These are phyloP conservation scores for Arachnopeziza araneosa DNA, from an alignment of 2,329 filamentous ascomycete genomes.

Conservation along the genomic window DNA sequence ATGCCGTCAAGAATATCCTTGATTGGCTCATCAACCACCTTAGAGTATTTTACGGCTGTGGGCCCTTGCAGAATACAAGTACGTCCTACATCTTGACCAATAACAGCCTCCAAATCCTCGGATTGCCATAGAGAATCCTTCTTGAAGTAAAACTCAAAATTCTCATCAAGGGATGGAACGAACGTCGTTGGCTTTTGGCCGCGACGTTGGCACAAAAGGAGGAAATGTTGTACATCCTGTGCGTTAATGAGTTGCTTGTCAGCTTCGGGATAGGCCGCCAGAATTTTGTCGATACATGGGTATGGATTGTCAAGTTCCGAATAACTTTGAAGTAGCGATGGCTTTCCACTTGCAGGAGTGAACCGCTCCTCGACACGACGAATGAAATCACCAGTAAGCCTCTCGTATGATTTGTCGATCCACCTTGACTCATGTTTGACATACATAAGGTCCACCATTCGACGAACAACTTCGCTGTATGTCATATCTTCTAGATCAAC, in stretches of 20 bases:
- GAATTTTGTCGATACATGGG: constrained; percentile 68
- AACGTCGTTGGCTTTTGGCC: constrained; percentile 97
- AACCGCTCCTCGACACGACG: constrained; percentile 96
- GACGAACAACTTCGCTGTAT: constrained; percentile 78
- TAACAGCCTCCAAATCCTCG: constrained; percentile 92
- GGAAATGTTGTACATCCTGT: constrained; percentile 95
- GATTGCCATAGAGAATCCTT: constrained; percentile 99
- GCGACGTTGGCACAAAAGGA: constrained; percentile 84
- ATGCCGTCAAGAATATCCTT: constrained; percentile 91
- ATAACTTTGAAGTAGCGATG: constrained; percentile 85
- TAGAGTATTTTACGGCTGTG: constrained; percentile 86
- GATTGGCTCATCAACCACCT: constrained; percentile 83
- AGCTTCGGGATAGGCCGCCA: constrained; percentile 79
- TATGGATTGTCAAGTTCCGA: constrained; percentile 82
- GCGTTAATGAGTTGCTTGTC: constrained; percentile 92
- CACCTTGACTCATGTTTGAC: constrained; percentile 86
- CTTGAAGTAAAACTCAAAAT: constrained; percentile 99
- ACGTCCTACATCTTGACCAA: constrained; percentile 90
- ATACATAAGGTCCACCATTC: constrained; percentile 86
- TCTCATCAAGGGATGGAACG: constrained; percentile 90
- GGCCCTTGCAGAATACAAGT: constrained; percentile 96
- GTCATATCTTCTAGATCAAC: constrained; percentile 96
- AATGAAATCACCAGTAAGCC: constrained; percentile 89
- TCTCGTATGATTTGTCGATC: constrained; percentile 81
- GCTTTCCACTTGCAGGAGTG: constrained; percentile 62